Evolutionary conservation across 2,329 filamentous ascomycete genomes (phyloP).

Genomic region (Colletotrichum tanaceti): DNA sequence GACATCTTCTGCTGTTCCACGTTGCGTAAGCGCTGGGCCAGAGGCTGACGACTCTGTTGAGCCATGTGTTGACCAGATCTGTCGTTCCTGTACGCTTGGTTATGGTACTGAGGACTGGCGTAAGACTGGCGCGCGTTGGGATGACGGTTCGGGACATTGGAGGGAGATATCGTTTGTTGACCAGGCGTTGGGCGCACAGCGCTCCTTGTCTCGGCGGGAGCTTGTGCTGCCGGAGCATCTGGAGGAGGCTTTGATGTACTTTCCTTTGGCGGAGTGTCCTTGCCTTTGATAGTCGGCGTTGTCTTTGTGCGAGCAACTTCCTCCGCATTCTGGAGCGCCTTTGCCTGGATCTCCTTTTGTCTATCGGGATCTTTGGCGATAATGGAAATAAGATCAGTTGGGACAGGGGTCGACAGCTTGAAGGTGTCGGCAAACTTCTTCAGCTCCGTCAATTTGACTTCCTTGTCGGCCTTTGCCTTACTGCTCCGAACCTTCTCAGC

Average conservation of each 20-base stretch:
- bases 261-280: constrained; percentile 63
- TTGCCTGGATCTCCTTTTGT: constrained; percentile 92
- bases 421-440: constrained; percentile 96
- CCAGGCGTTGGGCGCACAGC: constrained; percentile 50
- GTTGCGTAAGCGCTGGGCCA: constrained; percentile 64
- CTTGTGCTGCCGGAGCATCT: constrained; percentile 41
- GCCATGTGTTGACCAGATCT: constrained; percentile 58
- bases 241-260: constrained; percentile 54
- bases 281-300: constrained; percentile 61
- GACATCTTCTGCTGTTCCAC: constrained; percentile 65
- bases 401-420: constrained; percentile 93
- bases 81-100: constrained; percentile 61
- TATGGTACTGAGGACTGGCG: constrained; percentile 59
- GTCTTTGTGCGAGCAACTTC: constrained; percentile 64
- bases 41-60: constrained; percentile 53
- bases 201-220: constrained; percentile 46
- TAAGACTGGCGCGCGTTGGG: constrained; percentile 61
- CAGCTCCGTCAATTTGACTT: constrained; percentile 90
- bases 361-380: constrained; percentile 97
- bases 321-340: constrained; percentile 81
- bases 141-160: constrained; percentile 56
- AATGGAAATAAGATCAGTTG: constrained; percentile 90
- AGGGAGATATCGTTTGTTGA: constrained; percentile 48
- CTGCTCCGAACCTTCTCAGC: constrained; percentile 67
- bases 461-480: constrained; percentile 80